Conservation (phyloP, 139 green algal species). For the Chlamydomonas eustigma region DNA sequence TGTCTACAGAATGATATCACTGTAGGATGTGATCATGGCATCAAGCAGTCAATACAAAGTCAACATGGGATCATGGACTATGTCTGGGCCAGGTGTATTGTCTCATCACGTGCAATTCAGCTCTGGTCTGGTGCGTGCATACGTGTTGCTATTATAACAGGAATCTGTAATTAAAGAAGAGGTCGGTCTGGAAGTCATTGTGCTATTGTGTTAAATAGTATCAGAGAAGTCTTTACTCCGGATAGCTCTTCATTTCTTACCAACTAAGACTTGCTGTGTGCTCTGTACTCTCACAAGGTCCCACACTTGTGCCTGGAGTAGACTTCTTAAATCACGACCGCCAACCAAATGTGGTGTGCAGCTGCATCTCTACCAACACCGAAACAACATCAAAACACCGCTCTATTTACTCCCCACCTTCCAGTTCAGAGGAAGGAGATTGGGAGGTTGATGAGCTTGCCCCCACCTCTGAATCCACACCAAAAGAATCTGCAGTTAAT, state of each 20-base stretch:
- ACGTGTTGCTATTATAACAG: no score
- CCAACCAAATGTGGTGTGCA: constrained; percentile 1
- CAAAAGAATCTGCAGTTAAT: no score
- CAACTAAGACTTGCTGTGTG: no score
- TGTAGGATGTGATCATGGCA: neutral
- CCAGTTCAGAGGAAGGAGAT: neutral
- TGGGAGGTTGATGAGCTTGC: constrained; percentile 1
- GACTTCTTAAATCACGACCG: constrained; percentile 19
- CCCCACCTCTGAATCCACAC: no score
- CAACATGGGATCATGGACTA: neutral
- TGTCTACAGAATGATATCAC: neutral
- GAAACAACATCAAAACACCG: neutral
- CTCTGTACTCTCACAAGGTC: neutral
- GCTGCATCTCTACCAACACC: neutral
- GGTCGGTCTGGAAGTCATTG: no score
- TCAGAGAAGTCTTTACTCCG: no score
- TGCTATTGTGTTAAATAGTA: no score
- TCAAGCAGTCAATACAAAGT: neutral
- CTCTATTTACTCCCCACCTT: constrained; percentile 7
- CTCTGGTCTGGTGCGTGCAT: constrained; percentile 8
- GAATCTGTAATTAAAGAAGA: no score
- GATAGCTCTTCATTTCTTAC: no score
- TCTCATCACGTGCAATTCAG: constrained; percentile 10
- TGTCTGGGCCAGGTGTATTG: constrained; percentile 13
- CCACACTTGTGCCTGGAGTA: constrained; percentile 14